These are phyloP conservation scores for Lenzites betulinus DNA, from an alignment of 768 basidiomycete species.

Conservation along the genomic window DNA sequence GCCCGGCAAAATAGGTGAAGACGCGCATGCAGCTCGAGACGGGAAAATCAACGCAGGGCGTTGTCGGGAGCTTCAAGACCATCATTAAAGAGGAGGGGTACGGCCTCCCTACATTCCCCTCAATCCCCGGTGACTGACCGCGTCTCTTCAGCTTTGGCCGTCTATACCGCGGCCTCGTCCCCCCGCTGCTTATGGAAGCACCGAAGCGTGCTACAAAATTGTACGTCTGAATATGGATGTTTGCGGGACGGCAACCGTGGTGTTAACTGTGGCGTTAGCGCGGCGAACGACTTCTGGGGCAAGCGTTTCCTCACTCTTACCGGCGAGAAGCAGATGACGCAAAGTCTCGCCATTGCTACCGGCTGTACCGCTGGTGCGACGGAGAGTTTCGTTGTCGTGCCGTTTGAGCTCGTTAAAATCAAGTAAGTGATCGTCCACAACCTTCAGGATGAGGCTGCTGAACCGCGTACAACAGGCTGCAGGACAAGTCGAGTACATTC, in stretches of 20 bases:
- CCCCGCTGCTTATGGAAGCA: slow-evolving; percentile 92
- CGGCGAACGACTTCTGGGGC: slow-evolving; percentile 96
- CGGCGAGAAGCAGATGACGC: slow-evolving; percentile 86
- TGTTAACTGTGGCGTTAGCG: slow-evolving; percentile 41
- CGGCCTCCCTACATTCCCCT: slow-evolving; percentile 24
- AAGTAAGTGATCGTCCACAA: slow-evolving; percentile 44
- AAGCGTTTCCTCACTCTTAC: slow-evolving; percentile 63
- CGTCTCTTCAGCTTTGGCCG: slow-evolving; percentile 62
- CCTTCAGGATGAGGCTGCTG: background rate
- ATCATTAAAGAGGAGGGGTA: slow-evolving; percentile 94
- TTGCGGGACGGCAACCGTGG: background rate
- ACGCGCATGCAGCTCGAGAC: slow-evolving; percentile 98
- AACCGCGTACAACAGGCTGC: slow-evolving; percentile 52
- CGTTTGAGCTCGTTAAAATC: slow-evolving; percentile 95
- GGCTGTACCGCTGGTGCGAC: slow-evolving; percentile 96
- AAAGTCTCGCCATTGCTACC: slow-evolving; percentile 82
- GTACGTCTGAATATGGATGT: slow-evolving; percentile 42
- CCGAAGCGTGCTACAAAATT: slow-evolving; percentile 98
- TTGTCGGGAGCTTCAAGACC: slow-evolving; percentile 78
- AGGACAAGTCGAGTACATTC: slow-evolving; percentile 91
- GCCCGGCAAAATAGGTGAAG: slow-evolving; percentile 66
- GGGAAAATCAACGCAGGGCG: slow-evolving; percentile 71
- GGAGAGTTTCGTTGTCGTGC: slow-evolving; percentile 93
- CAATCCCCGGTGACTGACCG: slow-evolving; percentile 1
- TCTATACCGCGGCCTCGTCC: slow-evolving; percentile 94